Evolutionary conservation across 2,329 filamentous ascomycete genomes (phyloP), one percentile per base, ranked within the genome.

Genomic region (Capronia epimyces): DNA sequence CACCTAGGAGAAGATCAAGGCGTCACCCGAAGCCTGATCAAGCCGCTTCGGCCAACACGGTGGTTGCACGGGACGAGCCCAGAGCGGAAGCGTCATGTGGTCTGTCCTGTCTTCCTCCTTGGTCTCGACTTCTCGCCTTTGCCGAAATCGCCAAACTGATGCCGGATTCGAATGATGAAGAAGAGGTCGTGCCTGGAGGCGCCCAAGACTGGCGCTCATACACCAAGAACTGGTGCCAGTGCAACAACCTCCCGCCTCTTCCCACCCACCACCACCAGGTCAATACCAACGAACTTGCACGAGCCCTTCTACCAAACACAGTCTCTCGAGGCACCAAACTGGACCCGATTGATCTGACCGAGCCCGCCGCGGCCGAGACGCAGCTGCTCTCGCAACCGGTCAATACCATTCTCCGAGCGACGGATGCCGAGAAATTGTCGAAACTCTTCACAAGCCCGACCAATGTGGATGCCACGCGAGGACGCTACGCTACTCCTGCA

Each of bases 321-420:
- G 49, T 57, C 7, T 46, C 43, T 20, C 16, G 39, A 18, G 50
- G 47, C 21, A 48, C 49, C 9, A 29, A 29, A 16, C n/a, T 40
- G 4, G 48, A 52, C n/a, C 44, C 45, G 5, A 34, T 55, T 12
- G 45, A 52, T 45, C 12, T 49, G 10, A 34, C 51, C 9, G 22
- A 29, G 16, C 20, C 48, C 4, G 20, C 49, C 15, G 45, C 44
- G 12, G 45, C 48, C 20, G 50, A 50, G 29, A 22, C 12, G n/a
- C 50, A 57, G 18, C 18, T 57, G 16, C 18, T 57, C 15, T 45
- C 48, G n/a, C 25, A 48, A 25, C 56, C 52, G n/a, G 56, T 58
- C 50, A 58, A 58, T 34, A 56, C 52, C 12, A 56, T 58, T 15
- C 37, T 58, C 13, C 50, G 50, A 8, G 52, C 47, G 22, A 37